Evolutionary conservation across 1,139 yeast genomes (phyloP), one percentile per base, ranked within the genome.

Genomic region (Lodderomyces theae): DNA sequence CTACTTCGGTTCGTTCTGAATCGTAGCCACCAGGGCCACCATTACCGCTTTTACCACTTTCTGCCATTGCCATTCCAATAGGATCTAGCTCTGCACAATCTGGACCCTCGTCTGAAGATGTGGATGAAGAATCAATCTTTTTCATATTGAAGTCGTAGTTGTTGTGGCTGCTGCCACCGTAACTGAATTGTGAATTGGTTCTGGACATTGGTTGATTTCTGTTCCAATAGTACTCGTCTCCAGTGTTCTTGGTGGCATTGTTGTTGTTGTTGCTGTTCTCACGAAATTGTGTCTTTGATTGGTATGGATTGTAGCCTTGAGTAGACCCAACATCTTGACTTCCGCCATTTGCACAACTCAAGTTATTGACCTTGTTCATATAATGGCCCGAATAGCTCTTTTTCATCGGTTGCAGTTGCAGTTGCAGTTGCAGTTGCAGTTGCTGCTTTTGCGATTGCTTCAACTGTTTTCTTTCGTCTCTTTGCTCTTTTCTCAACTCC

Each of bases 401-500:
- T 31, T 38, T 39, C 21, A 26, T 23, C 32, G 12, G 28, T 16
- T 26, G 26, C 25, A n/a, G 9, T 8, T 19, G 19, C 36, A 8
- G 22, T n/a, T n/a, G 22, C 13, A 4, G 18, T 12, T 21, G 17
- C 32, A 26, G n/a, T 15, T 43, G 41, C 31, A 43, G 40, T 37
- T 35, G 42, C 23, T 44, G 42, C 12, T 40, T 41, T 16, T 42
- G 49, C 37, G 47, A 51, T 34, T 45, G 37, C 13, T 37, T 37
- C 17, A 46, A 42, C 16, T 47, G 44, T 30, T 40, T 49, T 23
- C 42, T 40, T 21, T 44, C 49, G 42, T 47, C 47, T 12, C 43
- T 42, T 34, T 50, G 51, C 35, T 51, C 53, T 37, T 46, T 38
- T 19, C 41, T 34, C 18, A 45, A 41, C 15, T 42, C 42, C 26